Evolutionary conservation across 441 rosid genomes (phyloP), one percentile per base, ranked within the genome.

Genomic region (Theobroma grandiflorum): DNA sequence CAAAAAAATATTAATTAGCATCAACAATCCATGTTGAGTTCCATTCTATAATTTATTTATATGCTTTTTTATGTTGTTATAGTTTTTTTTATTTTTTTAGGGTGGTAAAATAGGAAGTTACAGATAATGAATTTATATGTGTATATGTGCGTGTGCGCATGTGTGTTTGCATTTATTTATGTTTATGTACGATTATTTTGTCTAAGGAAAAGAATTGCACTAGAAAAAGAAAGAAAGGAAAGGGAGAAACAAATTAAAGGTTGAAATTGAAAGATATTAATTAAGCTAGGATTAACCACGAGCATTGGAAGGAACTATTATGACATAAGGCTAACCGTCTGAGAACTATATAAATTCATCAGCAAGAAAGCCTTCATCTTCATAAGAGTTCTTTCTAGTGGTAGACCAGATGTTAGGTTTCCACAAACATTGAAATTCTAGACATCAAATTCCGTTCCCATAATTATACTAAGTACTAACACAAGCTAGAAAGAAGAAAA

Each of bases 401-500:
- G 26, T 53, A 53, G n/a, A 73, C 9, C 74, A 77, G 66, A 79
- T 79, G 67, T 40, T 74, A 74, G 62, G 61, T 40, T 42, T 47
- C 38, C 26, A 57, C 38, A 67, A 47, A 77, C 76, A 14, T 49
- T 49, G 58, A 33, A 40, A 73, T 22, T 74, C 11, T 43, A 79
- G 69, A 59, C 53, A 72, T 43, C 55, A 84, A 84, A 78, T 71
- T 55, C 75, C 15, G 59, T 76, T 82, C 83, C 77, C 57, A 72
- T 50, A 74, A 53, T 67, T 55, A 14, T 14, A 53, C 20, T 53
- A 53, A 18, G 1, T 26, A 47, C 35, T 8, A 40, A 52, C 65
- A 70, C 11, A 76, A 78, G n/a, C 52, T 72, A n/a, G 63, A 61
- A 64, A 72, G 15, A 58, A 79, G 66, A 74, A 67, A 59, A 42